Evolutionary conservation across 2,329 filamentous ascomycete genomes (phyloP).

Genomic region (Penicillium sp.): DNA sequence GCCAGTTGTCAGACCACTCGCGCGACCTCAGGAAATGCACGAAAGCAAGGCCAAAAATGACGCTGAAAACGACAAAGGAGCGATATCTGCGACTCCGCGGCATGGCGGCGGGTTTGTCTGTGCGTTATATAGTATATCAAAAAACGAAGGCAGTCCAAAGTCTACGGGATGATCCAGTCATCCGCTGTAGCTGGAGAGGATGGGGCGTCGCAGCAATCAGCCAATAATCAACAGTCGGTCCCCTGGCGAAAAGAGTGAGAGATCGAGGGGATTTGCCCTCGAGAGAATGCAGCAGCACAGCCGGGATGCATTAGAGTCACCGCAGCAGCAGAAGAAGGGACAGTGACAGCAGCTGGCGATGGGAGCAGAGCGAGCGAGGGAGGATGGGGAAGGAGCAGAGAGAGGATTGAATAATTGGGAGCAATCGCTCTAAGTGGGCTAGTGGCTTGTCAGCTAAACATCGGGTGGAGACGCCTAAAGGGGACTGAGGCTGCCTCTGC

Average conservation of each 20-base stretch:
- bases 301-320: background rate
- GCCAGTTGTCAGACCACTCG: conserved; percentile 29
- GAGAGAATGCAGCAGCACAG: background rate
- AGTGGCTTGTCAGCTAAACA: background rate
- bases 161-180: conserved; percentile 7
- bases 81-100: conserved; percentile 48
- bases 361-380: background rate
- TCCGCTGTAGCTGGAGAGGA: background rate
- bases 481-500: background rate
- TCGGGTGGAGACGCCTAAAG: background rate
- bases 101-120: conserved; percentile 30
- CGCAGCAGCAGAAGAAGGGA: background rate
- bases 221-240: background rate
- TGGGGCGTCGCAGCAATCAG: background rate
- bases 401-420: background rate
- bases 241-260: background rate
- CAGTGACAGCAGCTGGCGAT: no score
- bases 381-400: background rate
- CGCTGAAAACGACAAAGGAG: conserved; percentile 42
- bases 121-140: background rate
- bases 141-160: background rate
- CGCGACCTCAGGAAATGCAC: conserved; percentile 50
- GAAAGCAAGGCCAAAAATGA: conserved; percentile 42
- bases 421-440: background rate
- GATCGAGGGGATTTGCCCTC: background rate